These are phyloP conservation scores for Puccinia coronata DNA, from an alignment of 1,284 basidiomycete species.

Conservation along the genomic window DNA sequence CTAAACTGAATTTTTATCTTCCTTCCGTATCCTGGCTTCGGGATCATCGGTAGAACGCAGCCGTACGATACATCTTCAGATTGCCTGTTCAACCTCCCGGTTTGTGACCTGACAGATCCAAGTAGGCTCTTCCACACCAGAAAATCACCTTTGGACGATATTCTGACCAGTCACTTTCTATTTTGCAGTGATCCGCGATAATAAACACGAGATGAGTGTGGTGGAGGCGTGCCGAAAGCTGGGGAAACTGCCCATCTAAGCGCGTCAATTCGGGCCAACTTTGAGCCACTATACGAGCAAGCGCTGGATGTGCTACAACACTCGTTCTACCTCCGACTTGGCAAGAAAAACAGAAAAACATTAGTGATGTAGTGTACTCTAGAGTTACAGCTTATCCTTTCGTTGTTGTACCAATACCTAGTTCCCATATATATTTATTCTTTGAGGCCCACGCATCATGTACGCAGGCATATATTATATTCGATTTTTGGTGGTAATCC, in stretches of 20 bases:
- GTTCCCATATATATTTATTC: background rate
- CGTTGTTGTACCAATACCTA: background rate
- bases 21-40: background rate
- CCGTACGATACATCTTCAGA: constrained; percentile 37
- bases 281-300: background rate
- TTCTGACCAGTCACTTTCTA: background rate
- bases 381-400: background rate
- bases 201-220: constrained; percentile 11
- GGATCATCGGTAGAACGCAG: constrained; percentile 11
- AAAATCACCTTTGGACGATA: background rate
- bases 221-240: constrained; percentile 41
- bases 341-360: constrained; percentile 12
- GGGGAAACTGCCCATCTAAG: constrained; percentile 34
- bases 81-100: constrained; percentile 43
- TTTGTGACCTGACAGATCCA: constrained; percentile 43
- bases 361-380: background rate
- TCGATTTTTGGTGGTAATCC: background rate
- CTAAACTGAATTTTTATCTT: background rate
- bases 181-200: constrained; percentile 12
- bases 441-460: background rate
- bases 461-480: background rate
- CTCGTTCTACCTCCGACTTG: background rate
- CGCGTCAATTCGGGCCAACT: too few relatives aligned
- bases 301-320: background rate
- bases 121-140: background rate